A percentile compares a stretch with the other conserved stretches of the same genome.
phyloP scores from a whole-genome alignment of 371 early-diverging fungal genomes.

The Haplosporangium sp. region DNA sequence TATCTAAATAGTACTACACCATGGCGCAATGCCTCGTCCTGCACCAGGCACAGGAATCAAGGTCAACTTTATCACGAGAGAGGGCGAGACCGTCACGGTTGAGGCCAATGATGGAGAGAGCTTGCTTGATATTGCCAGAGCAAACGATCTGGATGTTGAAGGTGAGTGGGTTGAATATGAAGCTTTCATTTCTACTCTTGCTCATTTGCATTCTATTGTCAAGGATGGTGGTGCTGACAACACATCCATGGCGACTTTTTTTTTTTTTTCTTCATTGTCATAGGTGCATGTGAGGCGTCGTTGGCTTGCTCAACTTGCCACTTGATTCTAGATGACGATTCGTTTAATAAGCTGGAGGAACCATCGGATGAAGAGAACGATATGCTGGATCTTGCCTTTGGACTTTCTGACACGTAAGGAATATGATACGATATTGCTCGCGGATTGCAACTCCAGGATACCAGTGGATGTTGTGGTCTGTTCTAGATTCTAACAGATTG shows the following conservation, averaged over 20 bases:
- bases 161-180: conserved; percentile 62
- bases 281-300: conserved; percentile 98
- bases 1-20: conserved; percentile 22
- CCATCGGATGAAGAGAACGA: conserved; percentile 99
- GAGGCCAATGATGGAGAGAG: conserved; percentile 88
- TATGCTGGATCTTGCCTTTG: conserved; percentile 99
- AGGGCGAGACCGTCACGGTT: conserved; percentile 83
- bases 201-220: too few species aligned
- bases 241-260: neutral
- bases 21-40: conserved; percentile 44
- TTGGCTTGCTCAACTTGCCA: conserved; percentile 98
- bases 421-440: neutral
- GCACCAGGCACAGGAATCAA: conserved; percentile 56
- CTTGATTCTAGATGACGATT: conserved; percentile 89
- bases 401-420: conserved; percentile 91
- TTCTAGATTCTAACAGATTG: neutral
- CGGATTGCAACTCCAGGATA: neutral
- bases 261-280: neutral
- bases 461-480: too few species aligned
- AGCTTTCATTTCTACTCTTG: too few species aligned
- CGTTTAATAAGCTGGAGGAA: conserved; percentile 90
- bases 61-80: conserved; percentile 73
- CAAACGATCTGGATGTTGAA: conserved; percentile 96
- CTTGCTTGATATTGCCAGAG: conserved; percentile 95
- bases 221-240: too few species aligned